These are phyloP conservation scores for Jaltomata sinuosa DNA, from an alignment of 257 asterid genomes.

Conservation along the genomic window DNA sequence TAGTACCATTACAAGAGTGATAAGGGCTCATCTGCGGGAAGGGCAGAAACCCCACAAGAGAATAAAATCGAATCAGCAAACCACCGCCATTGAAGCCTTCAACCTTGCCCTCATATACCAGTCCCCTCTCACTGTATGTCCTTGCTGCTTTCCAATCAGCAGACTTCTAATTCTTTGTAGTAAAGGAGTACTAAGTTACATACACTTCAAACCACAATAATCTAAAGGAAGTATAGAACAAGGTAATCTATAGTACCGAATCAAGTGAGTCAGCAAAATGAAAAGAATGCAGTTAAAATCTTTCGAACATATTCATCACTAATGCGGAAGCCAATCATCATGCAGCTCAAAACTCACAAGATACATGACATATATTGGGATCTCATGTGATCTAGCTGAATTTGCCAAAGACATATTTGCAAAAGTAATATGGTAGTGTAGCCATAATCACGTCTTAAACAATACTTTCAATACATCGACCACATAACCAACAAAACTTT, in stretches of 20 bases:
- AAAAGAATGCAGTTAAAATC: background rate
- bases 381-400: background rate
- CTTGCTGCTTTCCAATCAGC: slow-evolving; percentile 96
- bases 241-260: background rate
- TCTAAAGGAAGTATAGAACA: background rate
- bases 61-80: slow-evolving; percentile 68
- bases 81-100: slow-evolving; percentile 88
- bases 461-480: background rate
- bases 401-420: background rate
- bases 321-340: background rate
- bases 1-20: slow-evolving; percentile 72
- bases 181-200: slow-evolving; percentile 32
- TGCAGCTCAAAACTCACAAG: background rate
- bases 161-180: slow-evolving; percentile 94
- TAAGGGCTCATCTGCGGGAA: slow-evolving; percentile 80
- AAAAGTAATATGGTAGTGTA: background rate
- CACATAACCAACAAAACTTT: background rate
- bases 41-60: slow-evolving; percentile 89
- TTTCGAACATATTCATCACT: background rate
- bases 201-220: slow-evolving; percentile 8
- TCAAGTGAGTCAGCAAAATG: background rate
- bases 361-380: background rate
- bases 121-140: slow-evolving; percentile 53
- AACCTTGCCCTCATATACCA: slow-evolving; percentile 50
- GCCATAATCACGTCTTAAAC: background rate